Conservation (phyloP, 352 stramenopile species). For the Pythium dissotocum region DNA sequence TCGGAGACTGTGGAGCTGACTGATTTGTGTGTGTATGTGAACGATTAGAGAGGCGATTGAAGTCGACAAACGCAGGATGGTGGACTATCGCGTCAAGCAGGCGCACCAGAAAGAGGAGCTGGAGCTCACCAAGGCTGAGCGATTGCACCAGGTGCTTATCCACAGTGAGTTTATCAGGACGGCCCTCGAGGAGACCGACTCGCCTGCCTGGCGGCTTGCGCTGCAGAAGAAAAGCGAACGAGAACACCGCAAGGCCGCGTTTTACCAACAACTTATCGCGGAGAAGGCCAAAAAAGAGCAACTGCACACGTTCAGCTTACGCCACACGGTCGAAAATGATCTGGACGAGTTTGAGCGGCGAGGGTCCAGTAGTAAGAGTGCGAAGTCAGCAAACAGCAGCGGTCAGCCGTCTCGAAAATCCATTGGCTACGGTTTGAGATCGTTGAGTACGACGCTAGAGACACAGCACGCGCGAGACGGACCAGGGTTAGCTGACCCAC, state of each 20-base stretch:
- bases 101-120: constrained; percentile 41
- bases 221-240: constrained; percentile 59
- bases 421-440: constrained; percentile 62
- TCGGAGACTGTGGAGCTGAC: neutral
- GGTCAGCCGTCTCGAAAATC: constrained; percentile 43
- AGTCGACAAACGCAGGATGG: constrained; percentile 33
- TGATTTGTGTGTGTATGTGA: neutral
- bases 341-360: constrained; percentile 54
- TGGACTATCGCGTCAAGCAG: constrained; percentile 34
- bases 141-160: constrained; percentile 65
- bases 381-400: neutral
- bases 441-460: constrained; percentile 51
- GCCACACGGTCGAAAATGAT: constrained; percentile 47
- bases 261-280: constrained; percentile 55
- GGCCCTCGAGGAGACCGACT: constrained; percentile 68
- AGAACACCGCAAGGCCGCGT: constrained; percentile 53
- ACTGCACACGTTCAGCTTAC: constrained; percentile 52
- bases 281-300: constrained; percentile 47
- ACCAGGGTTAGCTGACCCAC: constrained; percentile 10
- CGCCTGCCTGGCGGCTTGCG: constrained; percentile 59
- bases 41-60: constrained; percentile 41
- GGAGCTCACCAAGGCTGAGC: constrained; percentile 63
- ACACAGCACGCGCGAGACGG: constrained; percentile 4
- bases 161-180: constrained; percentile 77
- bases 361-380: neutral